phyloP scores from a whole-genome alignment of 2,329 filamentous ascomycete genomes.

The Pseudocercospora ulei region DNA sequence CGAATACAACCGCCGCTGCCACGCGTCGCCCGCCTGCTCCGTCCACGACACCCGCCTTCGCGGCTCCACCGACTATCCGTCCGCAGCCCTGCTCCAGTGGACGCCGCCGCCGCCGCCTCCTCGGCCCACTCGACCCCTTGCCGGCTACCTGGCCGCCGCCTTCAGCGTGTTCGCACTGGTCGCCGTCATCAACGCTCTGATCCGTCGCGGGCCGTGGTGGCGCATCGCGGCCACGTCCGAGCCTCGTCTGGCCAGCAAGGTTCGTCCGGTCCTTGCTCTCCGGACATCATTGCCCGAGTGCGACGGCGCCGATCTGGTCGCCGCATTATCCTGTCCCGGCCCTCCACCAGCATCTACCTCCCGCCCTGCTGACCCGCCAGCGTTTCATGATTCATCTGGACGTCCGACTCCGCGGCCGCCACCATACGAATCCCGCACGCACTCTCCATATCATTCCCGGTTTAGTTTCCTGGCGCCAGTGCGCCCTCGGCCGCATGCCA shows the following conservation, averaged over 20 bases:
- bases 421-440: slow-evolving; percentile 14
- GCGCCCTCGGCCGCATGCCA: not conserved
- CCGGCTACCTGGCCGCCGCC: slow-evolving; percentile 26
- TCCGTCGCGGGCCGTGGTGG: slow-evolving; percentile 27
- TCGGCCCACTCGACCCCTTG: slow-evolving; percentile 20
- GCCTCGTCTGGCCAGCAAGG: slow-evolving; percentile 17
- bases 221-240: slow-evolving; percentile 22
- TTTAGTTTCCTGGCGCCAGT: slow-evolving; percentile 8
- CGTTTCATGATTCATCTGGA: slow-evolving; percentile 13
- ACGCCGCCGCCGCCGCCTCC: slow-evolving; percentile 13
- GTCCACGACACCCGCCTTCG: slow-evolving; percentile 28
- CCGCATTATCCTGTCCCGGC: slow-evolving; percentile 8
- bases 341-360: slow-evolving; percentile 18
- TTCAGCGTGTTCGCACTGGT: slow-evolving; percentile 27
- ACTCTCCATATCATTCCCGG: slow-evolving; percentile 15
- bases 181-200: slow-evolving; percentile 26
- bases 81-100: slow-evolving; percentile 19
- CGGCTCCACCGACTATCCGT: slow-evolving; percentile 22
- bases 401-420: slow-evolving; percentile 18
- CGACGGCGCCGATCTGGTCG: slow-evolving; percentile 9
- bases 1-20: slow-evolving; percentile 17
- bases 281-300: slow-evolving; percentile 20
- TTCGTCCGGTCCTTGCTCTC: slow-evolving; percentile 15
- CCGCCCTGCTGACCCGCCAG: slow-evolving; percentile 5
- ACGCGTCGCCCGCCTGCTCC: slow-evolving; percentile 22